phyloP scores from a whole-genome alignment of 176 grass and related monocot genomes.

The Saccharum spontaneum region DNA sequence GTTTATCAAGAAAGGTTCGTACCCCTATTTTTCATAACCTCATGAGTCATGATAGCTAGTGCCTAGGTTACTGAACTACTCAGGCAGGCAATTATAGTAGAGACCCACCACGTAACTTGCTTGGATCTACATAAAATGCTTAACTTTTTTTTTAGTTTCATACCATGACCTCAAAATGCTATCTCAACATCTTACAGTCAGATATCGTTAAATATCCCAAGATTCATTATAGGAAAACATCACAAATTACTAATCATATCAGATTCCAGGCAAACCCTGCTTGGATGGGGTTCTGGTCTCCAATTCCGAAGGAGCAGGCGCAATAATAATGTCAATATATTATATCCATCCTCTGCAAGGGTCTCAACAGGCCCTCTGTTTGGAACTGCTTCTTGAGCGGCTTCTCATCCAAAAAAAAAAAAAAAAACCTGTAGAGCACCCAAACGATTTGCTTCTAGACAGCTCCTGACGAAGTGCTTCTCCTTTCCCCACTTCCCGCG shows the following conservation, averaged over 20 bases:
- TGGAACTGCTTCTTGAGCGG: background rate
- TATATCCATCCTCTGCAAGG: no score
- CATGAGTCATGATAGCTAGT: constrained; percentile 1
- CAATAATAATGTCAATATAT: background rate
- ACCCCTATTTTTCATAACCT: background rate
- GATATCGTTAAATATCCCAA: background rate
- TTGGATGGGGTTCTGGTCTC: constrained; percentile 11
- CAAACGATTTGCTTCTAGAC: no score
- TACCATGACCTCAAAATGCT: background rate
- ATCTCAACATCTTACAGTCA: background rate
- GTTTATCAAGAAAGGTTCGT: background rate
- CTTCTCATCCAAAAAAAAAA: background rate
- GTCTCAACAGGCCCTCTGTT: no score
- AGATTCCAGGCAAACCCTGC: background rate
- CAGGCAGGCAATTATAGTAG: background rate
- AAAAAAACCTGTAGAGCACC: no score
- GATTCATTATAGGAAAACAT: background rate
- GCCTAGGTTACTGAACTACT: background rate
- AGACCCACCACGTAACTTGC: background rate
- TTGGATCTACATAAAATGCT: background rate
- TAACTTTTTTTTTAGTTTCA: background rate
- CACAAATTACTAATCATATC: background rate
- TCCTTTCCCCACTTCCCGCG: no score
- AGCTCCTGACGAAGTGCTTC: no score
- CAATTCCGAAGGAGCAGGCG: background rate